Conservation (phyloP, 2,329 filamentous ascomycete genomes). For the Chrysoporthe puriensis region DNA sequence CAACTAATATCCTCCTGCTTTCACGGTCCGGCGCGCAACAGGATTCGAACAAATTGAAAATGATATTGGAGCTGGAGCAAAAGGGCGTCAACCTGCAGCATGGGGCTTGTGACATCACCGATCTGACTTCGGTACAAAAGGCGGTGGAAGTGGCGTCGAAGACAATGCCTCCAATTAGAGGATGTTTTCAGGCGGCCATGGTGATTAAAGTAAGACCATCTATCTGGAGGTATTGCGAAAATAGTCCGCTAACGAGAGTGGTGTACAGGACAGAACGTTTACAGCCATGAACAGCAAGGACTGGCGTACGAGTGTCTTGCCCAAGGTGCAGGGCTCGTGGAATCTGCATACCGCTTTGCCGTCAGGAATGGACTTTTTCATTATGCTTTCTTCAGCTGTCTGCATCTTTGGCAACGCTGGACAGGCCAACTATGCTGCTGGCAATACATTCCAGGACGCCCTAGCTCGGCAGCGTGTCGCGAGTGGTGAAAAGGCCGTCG, state of each 20-base stretch:
- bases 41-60: neutral
- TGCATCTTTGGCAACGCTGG: constrained; percentile 1
- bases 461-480: constrained; percentile 30
- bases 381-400: constrained; percentile 6
- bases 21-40: neutral
- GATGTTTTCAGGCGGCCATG: neutral
- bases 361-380: constrained; percentile 7
- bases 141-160: neutral
- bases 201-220: constrained; percentile 7
- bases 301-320: constrained; percentile 12
- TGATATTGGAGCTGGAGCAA: neutral
- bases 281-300: constrained; percentile 18
- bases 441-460: constrained; percentile 41
- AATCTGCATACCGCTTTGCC: constrained; percentile 31
- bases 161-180: neutral
- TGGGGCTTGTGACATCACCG: neutral
- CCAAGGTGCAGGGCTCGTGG: constrained; percentile 28
- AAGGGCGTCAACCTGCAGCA: neutral
- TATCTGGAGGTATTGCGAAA: constrained; percentile 36
- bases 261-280: constrained; percentile 32
- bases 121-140: neutral
- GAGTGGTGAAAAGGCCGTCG: constrained; percentile 30
- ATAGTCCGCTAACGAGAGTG: constrained; percentile 46
- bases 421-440: constrained; percentile 32
- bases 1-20: neutral